Percentiles rank a stretch among this genome's conserved stretches.
Conservation (phyloP, 805 yeast genomes). For the Spencermartinsiella europaea region DNA sequence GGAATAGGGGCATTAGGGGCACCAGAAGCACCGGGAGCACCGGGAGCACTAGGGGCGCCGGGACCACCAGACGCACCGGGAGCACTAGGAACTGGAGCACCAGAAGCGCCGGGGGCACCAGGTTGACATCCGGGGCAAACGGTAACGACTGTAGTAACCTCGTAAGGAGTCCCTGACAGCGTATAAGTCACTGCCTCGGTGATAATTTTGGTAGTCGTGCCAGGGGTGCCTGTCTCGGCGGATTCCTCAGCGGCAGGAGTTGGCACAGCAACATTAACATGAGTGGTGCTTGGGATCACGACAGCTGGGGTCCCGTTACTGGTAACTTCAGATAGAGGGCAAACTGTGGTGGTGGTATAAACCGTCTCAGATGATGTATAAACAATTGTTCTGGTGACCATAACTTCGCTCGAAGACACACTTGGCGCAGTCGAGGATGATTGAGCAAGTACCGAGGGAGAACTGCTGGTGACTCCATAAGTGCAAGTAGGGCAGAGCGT, state of each 20-base stretch:
- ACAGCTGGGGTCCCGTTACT: slow-evolving; percentile 5
- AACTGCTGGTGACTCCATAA: slow-evolving; percentile 13
- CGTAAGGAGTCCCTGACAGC: slow-evolving; percentile 7
- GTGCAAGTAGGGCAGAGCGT: slow-evolving; percentile 2
- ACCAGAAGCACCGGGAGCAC: neutral
- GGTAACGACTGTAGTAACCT: slow-evolving; percentile 14
- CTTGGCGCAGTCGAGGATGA: slow-evolving; percentile 15
- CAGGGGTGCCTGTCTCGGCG: neutral
- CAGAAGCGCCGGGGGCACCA: slow-evolving; percentile 4
- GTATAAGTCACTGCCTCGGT: slow-evolving; percentile 11
- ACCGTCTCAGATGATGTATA: slow-evolving; percentile 10
- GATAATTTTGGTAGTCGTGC: neutral
- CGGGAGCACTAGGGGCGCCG: neutral
- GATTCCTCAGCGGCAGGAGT: neutral
- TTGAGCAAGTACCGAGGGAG: slow-evolving; percentile 11
- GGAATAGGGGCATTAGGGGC: slow-evolving; percentile 1
- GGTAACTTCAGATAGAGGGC: slow-evolving; percentile 14
- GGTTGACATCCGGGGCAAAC: slow-evolving; percentile 4
- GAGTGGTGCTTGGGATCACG: neutral
- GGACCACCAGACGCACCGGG: neutral
- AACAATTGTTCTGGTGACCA: neutral
- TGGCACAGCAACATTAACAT: neutral
- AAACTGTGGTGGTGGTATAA: slow-evolving; percentile 14
- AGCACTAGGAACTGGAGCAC: neutral
- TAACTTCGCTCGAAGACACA: neutral